Conservation (phyloP, 192 early-diverging fungal species). For the Gamsiella multidivaricata region DNA sequence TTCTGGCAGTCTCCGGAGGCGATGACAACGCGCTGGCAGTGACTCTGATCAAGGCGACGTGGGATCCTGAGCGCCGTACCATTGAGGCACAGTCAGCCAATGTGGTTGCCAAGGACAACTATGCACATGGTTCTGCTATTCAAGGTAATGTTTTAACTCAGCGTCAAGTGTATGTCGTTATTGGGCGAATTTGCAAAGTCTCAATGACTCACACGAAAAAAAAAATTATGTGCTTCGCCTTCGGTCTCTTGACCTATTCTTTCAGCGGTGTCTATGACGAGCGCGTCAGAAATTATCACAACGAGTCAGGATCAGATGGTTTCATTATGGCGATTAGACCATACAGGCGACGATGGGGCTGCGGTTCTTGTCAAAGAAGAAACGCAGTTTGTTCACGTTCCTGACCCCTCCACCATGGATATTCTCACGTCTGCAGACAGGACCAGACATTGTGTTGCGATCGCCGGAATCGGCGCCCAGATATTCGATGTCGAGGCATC, state of each 20-base stretch:
- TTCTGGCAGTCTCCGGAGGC: slow-evolving; percentile 74
- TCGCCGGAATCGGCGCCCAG: slow-evolving; percentile 72
- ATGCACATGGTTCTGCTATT: slow-evolving; percentile 78
- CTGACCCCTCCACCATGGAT: slow-evolving; percentile 73
- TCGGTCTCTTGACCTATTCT: background rate
- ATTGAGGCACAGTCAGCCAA: slow-evolving; percentile 1
- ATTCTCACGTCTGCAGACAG: slow-evolving; percentile 22
- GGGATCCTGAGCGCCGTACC: background rate
- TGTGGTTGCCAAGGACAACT: slow-evolving; percentile 32
- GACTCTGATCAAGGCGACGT: slow-evolving; percentile 24
- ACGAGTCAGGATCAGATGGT: slow-evolving; percentile 80
- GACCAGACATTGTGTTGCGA: slow-evolving; percentile 31
- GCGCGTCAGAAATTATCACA: slow-evolving; percentile 53
- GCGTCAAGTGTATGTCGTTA: too few relatives aligned
- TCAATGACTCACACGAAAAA: background rate
- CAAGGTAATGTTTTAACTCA: slow-evolving; percentile 57
- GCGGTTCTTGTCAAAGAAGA: slow-evolving; percentile 34
- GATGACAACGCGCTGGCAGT: slow-evolving; percentile 76
- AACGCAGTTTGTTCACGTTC: slow-evolving; percentile 69
- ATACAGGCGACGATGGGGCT: background rate
- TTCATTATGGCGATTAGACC: slow-evolving; percentile 61
- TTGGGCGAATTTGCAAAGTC: background rate
- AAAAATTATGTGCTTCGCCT: background rate
- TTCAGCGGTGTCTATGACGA: slow-evolving; percentile 57
- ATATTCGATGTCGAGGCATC: slow-evolving; percentile 47